Conservation (phyloP, 768 basidiomycete genomes). For the Galerina sulciceps region DNA sequence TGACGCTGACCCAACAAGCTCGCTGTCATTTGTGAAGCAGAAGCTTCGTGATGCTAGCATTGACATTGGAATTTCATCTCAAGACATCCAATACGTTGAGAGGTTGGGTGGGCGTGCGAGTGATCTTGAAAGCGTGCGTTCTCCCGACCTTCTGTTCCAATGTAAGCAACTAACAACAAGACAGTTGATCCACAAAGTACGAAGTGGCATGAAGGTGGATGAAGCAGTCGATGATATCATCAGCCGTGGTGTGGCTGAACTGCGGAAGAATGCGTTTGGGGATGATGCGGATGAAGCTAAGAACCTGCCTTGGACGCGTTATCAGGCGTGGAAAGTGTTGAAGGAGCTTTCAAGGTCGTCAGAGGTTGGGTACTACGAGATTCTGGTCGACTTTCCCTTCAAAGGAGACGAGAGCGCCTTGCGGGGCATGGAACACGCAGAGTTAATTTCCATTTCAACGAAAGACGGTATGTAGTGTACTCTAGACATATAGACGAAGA, state of each 20-base stretch:
- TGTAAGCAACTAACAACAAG: neutral
- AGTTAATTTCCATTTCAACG: conserved; percentile 82
- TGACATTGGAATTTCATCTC: conserved; percentile 53
- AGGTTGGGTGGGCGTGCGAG: conserved; percentile 90
- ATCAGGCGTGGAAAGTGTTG: conserved; percentile 88
- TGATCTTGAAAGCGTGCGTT: conserved; percentile 81
- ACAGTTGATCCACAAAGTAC: conserved; percentile 88
- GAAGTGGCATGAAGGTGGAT: conserved; percentile 68
- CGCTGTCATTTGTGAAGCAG: conserved; percentile 80
- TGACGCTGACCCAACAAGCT: conserved; percentile 84
- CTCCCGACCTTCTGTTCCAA: neutral
- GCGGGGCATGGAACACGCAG: conserved; percentile 86
- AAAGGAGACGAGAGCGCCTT: conserved; percentile 87
- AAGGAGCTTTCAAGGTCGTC: conserved; percentile 68
- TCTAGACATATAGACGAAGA: neutral
- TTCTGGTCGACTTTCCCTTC: conserved; percentile 85
- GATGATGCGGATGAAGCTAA: conserved; percentile 92
- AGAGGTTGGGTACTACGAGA: conserved; percentile 83
- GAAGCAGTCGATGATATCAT: conserved; percentile 94
- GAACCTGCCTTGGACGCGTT: conserved; percentile 77
- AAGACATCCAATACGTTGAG: conserved; percentile 64
- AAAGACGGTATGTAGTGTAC: conserved; percentile 56
- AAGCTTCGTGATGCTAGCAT: conserved; percentile 69
- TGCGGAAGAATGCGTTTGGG: conserved; percentile 91
- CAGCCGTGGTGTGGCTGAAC: conserved; percentile 73